Percentiles rank a stretch among this genome's conserved stretches.
Evolutionary conservation across 768 basidiomycete species (phyloP).

Genomic region (Leucocoprinus sp.): DNA sequence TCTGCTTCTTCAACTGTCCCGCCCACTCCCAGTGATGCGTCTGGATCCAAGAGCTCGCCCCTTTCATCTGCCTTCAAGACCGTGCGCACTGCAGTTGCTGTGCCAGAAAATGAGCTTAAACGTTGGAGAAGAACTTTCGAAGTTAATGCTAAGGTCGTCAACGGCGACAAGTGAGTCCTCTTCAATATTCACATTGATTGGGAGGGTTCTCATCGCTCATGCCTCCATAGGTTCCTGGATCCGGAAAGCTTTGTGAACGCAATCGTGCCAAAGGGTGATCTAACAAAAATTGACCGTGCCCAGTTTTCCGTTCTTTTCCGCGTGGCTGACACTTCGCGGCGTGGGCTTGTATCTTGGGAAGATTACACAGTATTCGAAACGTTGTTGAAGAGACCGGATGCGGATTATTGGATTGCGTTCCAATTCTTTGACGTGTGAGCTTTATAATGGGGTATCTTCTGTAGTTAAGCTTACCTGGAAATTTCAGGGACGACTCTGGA

Average conservation of each 20-base stretch:
- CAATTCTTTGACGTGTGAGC: conserved; percentile 92
- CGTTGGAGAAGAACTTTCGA: conserved; percentile 90
- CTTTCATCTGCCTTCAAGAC: conserved; percentile 50
- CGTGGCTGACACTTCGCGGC: conserved; percentile 72
- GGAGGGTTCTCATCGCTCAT: conserved; percentile 13
- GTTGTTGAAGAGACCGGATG: conserved; percentile 86
- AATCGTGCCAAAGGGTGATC: conserved; percentile 81
- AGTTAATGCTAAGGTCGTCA: conserved; percentile 62
- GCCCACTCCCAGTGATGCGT: conserved; percentile 48
- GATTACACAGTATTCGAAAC: conserved; percentile 97
- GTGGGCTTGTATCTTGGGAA: conserved; percentile 83
- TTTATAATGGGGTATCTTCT: background rate
- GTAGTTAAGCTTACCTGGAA: background rate
- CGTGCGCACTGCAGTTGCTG: conserved; percentile 59
- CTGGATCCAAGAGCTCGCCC: conserved; percentile 30
- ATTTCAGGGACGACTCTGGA: conserved; percentile 75
- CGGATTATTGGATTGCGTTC: conserved; percentile 96
- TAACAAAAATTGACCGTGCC: conserved; percentile 76
- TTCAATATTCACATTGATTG: conserved; percentile 17
- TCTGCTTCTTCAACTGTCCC: conserved; percentile 35
- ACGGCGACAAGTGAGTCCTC: conserved; percentile 72
- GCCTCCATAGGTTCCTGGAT: conserved; percentile 70
- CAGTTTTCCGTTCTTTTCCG: conserved; percentile 89
- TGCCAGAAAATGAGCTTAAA: conserved; percentile 77
- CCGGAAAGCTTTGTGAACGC: conserved; percentile 89